A percentile compares a stretch with the other conserved stretches of the same genome.
These are phyloP conservation scores for Aspergillus indologenus DNA, from an alignment of 495 filamentous ascomycete genomes.

Conservation along the genomic window DNA sequence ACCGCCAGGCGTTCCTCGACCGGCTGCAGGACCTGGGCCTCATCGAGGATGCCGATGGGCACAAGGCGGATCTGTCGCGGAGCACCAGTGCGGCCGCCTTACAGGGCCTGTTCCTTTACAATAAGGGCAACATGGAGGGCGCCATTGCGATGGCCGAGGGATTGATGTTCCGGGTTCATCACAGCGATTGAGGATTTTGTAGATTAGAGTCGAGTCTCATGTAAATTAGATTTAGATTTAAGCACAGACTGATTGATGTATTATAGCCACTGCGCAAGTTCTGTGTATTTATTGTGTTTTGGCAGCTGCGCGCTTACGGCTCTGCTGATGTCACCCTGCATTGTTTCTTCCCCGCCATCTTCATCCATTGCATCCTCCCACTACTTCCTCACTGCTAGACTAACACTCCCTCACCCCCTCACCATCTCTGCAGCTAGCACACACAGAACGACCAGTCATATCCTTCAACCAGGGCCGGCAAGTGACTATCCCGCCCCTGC, in stretches of 20 bases:
- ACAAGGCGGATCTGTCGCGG: slow-evolving; percentile 34
- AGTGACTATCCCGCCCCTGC: neutral
- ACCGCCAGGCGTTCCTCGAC: slow-evolving; percentile 47
- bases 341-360: neutral
- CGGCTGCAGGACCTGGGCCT: slow-evolving; percentile 50
- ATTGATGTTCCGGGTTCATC: slow-evolving; percentile 42
- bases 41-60: slow-evolving; percentile 48
- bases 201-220: slow-evolving; percentile 17
- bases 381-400: neutral
- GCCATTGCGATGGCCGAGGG: slow-evolving; percentile 77
- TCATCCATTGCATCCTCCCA: neutral
- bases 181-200: slow-evolving; percentile 21
- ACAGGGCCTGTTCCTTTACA: slow-evolving; percentile 91
- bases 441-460: too few species aligned
- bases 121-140: slow-evolving; percentile 84
- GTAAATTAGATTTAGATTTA: slow-evolving; percentile 11
- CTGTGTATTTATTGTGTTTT: too few species aligned
- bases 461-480: neutral
- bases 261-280: slow-evolving; percentile 28
- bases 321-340: neutral
- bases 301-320: neutral
- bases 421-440: too few species aligned
- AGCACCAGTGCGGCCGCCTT: slow-evolving; percentile 81
- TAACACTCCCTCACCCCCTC: neutral
- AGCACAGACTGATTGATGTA: slow-evolving; percentile 21